These are phyloP conservation scores for Aspergillus sojae DNA, from an alignment of 2,329 filamentous ascomycete genomes.

Conservation along the genomic window DNA sequence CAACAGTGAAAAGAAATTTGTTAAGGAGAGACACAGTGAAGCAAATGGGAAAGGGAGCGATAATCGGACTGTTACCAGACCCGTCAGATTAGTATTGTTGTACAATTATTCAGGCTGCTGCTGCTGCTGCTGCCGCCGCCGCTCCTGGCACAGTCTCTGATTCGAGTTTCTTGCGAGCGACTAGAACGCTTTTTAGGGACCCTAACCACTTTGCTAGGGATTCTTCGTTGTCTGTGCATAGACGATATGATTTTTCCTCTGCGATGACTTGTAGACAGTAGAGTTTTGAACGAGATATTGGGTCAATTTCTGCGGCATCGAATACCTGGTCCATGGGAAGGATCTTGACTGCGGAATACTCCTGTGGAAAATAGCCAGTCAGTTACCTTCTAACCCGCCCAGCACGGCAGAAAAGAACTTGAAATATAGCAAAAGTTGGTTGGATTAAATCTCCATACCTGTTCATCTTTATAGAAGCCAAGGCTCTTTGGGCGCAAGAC, in stretches of 20 bases:
- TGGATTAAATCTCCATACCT: slow-evolving; percentile 30
- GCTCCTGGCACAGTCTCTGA: slow-evolving; percentile 24
- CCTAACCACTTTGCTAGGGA: slow-evolving; percentile 81
- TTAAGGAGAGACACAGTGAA: not conserved
- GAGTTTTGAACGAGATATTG: slow-evolving; percentile 78
- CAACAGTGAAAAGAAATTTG: slow-evolving; percentile 4
- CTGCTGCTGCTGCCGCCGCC: not conserved
- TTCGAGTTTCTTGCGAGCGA: slow-evolving; percentile 39
- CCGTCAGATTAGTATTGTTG: not conserved
- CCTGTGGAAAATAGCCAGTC: slow-evolving; percentile 46
- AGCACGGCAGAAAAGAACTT: not conserved
- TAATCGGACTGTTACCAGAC: not conserved
- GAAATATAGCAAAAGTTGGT: not conserved
- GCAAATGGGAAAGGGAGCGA: not conserved
- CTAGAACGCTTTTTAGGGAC: slow-evolving; percentile 75
- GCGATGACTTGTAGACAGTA: slow-evolving; percentile 92
- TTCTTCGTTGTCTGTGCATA: slow-evolving; percentile 80
- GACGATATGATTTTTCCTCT: slow-evolving; percentile 81
- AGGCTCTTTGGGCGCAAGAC: slow-evolving; percentile 84
- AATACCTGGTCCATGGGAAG: slow-evolving; percentile 78
- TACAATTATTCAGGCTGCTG: slow-evolving; percentile 1
- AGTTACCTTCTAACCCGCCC: not conserved
- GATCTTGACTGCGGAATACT: slow-evolving; percentile 85
- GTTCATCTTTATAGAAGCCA: slow-evolving; percentile 88
- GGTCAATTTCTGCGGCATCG: slow-evolving; percentile 89